Evolutionary conservation across 2,329 filamentous ascomycete genomes (phyloP).

Genomic region (Colletotrichum noveboracense): DNA sequence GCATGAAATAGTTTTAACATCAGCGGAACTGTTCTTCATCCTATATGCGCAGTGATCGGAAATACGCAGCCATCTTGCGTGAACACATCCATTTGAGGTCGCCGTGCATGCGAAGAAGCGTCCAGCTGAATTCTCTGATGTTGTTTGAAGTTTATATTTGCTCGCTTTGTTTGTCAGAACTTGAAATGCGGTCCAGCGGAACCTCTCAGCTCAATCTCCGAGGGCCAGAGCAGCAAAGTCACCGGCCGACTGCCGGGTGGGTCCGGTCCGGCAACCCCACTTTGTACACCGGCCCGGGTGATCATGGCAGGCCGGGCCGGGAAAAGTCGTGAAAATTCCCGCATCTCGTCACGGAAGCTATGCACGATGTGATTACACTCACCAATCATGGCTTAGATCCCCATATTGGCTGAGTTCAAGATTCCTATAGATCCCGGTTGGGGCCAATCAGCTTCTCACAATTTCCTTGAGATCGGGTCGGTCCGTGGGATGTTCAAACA

Average conservation of each 20-base stretch:
- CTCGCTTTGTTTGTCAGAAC: too few species aligned
- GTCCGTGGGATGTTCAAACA: neutral
- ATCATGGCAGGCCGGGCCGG: neutral
- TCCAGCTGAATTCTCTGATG: too few species aligned
- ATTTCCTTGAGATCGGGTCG: neutral
- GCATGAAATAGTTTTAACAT: too few species aligned
- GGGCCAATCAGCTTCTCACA: neutral
- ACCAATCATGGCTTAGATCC: neutral
- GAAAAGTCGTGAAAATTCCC: neutral
- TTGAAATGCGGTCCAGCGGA: neutral
- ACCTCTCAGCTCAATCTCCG: accelerated
- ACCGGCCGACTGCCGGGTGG: neutral
- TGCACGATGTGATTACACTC: neutral
- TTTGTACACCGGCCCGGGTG: neutral
- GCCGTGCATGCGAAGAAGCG: too few species aligned
- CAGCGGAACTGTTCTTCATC: too few species aligned
- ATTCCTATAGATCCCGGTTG: neutral
- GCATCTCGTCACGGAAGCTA: neutral
- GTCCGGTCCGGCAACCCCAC: neutral
- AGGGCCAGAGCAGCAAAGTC: slow-evolving; percentile 20
- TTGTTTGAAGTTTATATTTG: too few species aligned
- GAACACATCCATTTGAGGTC: too few species aligned
- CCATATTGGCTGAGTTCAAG: neutral
- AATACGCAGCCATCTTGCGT: too few species aligned
- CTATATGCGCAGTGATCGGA: too few species aligned